Conservation (phyloP, 352 stramenopile species). For the Globisporangium mamillatum region DNA sequence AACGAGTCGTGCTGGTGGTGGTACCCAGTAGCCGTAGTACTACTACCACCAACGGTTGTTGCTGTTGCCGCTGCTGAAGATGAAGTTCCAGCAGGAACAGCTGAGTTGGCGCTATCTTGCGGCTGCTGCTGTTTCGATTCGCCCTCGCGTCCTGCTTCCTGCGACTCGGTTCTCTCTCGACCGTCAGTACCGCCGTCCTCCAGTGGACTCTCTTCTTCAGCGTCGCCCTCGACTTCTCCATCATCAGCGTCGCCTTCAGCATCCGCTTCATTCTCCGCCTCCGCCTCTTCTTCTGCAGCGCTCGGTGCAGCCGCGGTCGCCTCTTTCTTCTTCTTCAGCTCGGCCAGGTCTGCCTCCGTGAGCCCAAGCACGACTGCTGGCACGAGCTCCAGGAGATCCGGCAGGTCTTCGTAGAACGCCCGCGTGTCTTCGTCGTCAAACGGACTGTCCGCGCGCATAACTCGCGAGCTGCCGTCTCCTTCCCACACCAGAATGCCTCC, state of each 20-base stretch:
- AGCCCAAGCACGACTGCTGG: conserved; percentile 92
- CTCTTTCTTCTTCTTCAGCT: conserved; percentile 87
- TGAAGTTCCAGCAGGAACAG: conserved; percentile 12
- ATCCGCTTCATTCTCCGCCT: conserved; percentile 37
- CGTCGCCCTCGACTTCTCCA: conserved; percentile 32
- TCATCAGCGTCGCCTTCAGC: conserved; percentile 37
- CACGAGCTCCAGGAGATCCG: conserved; percentile 93
- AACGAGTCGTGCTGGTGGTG: conserved; percentile 94
- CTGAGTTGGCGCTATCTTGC: not conserved
- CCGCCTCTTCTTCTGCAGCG: conserved; percentile 23
- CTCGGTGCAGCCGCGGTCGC: conserved; percentile 18
- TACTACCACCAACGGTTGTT: conserved; percentile 12
- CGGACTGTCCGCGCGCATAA: conserved; percentile 76
- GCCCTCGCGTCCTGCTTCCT: conserved; percentile 15
- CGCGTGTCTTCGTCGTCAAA: conserved; percentile 96
- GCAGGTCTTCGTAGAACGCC: conserved; percentile 96
- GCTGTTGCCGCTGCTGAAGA: not conserved
- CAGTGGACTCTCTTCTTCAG: conserved; percentile 9
- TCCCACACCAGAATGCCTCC: conserved; percentile 68
- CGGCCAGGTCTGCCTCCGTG: conserved; percentile 80
- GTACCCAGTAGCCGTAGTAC: conserved; percentile 47
- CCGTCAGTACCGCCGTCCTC: conserved; percentile 41
- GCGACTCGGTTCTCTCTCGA: conserved; percentile 20
- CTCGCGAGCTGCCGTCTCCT: conserved; percentile 56
- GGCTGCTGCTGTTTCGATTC: conserved; percentile 4